Evolutionary conservation across 495 filamentous ascomycete genomes (phyloP), one percentile per base, ranked within the genome.

Genomic region (Podospora comata): DNA sequence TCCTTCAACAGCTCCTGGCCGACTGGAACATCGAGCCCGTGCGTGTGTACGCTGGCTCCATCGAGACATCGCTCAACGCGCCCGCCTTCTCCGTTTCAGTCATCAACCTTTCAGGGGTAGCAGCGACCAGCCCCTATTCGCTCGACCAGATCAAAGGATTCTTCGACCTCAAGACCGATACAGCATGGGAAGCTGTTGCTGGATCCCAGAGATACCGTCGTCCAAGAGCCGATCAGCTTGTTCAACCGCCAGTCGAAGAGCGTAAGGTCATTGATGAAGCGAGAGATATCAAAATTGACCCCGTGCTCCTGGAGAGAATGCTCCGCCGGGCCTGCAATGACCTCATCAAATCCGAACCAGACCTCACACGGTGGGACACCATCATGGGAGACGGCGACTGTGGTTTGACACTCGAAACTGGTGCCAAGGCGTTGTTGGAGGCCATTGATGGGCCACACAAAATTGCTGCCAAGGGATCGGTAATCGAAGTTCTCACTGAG

Each of bases 351-450:
- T 83, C 86, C 1, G 87, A 89, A 73, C 87, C 87, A 0, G 80
- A 85, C 64, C 75, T 89, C 48, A 89, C 87, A 1, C 83, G 82
- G 68, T 89, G 82, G 82, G 87, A 89, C 75, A 85, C 85, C 32
- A 76, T 86, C 65, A 89, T 89, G 87, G 87, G 87, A 44, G 87
- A 89, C 73, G 87, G 87, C 11, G 87, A 89, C 72, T 89, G 87
- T 71, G 87, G 87, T 26, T 82, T 88, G 77, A 86, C 85, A 16
- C 81, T 89, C 9, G 80, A 85, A 68, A 82, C 77, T 9, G 82
- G 82, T 18, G 81, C 82, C 0, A 77, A 30, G 13, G 77, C 74
- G 18, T 75, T 84, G 2, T 68, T 84, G 3, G 78, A 81, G 16
- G 81, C 79, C 5, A 66, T 83, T 4, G 73, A 80, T 65, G 56